Evolutionary conservation across 306 rosid genomes (phyloP).

Genomic region (Vigna reflexopilosa): DNA sequence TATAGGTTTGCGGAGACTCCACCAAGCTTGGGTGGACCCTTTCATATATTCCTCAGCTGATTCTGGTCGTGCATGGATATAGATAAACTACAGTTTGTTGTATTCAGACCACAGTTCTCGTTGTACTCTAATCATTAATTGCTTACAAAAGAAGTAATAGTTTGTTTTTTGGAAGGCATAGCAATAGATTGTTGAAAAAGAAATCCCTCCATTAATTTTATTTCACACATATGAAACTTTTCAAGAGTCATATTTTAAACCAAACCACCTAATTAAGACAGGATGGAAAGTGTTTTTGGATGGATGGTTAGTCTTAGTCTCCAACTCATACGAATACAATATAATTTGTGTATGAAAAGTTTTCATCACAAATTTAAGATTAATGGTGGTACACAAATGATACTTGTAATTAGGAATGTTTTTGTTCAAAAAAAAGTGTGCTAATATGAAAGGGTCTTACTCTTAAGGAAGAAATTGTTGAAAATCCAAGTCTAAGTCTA

Average conservation of each 20-base stretch:
- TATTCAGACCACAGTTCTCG: neutral
- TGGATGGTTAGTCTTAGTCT: no score
- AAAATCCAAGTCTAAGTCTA: rapidly evolving
- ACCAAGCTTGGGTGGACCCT: conserved; percentile 28
- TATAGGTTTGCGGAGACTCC: conserved; percentile 21
- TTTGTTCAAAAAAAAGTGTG: no score
- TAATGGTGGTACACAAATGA: no score
- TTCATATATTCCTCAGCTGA: neutral
- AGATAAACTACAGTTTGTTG: neutral
- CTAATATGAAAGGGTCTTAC: no score
- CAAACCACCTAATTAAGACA: neutral
- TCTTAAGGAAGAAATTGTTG: no score
- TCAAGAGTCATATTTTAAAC: no score
- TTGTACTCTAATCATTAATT: neutral
- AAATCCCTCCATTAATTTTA: neutral
- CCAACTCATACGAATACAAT: no score
- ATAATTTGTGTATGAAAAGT: no score
- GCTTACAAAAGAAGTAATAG: neutral
- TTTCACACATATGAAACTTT: neutral
- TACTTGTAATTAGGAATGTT: no score
- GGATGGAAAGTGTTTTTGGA: neutral
- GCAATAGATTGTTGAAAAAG: neutral
- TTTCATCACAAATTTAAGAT: no score
- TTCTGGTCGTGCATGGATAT: neutral
- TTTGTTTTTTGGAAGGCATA: no score